Evolutionary conservation across 2,329 filamentous ascomycete species (phyloP).

Genomic region (Colletotrichum destructivum): DNA sequence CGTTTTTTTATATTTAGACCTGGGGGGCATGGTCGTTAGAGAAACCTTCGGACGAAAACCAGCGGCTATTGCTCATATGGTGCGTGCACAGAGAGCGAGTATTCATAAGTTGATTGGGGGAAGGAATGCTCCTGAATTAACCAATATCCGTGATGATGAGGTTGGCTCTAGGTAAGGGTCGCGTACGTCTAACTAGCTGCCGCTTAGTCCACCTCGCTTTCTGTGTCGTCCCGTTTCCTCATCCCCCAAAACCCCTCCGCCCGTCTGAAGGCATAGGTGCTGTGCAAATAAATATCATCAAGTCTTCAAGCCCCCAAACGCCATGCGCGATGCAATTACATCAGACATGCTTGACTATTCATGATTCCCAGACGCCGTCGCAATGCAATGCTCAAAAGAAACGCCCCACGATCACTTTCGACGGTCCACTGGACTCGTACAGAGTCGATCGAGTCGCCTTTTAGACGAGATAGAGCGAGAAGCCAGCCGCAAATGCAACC

Average conservation of each 20-base stretch:
- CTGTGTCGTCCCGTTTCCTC: conserved; percentile 3
- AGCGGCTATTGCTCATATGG: neutral
- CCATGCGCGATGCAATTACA: conserved; percentile 31
- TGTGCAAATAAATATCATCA: conserved; percentile 9
- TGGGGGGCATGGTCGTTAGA: too few relatives aligned
- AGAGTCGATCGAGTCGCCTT: neutral
- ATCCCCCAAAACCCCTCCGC: neutral
- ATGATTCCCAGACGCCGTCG: conserved; percentile 26
- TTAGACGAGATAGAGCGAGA: conserved; percentile 15
- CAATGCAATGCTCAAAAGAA: conserved; percentile 33
- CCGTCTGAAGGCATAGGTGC: conserved; percentile 26
- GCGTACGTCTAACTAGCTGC: neutral
- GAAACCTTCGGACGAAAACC: conserved; percentile 18
- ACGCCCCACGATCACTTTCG: neutral
- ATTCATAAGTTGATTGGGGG: neutral
- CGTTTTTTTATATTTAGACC: neutral
- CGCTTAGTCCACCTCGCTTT: neutral
- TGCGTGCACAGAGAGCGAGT: neutral
- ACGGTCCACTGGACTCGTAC: neutral
- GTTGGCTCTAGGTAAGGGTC: conserved; percentile 31
- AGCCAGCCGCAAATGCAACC: conserved; percentile 22
- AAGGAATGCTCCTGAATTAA: neutral
- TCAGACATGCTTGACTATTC: conserved; percentile 8
- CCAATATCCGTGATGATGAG: conserved; percentile 4
- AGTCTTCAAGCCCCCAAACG: conserved; percentile 22